Base-by-base conservation (phyloP, 768 basidiomycete genomes). In the Pleurotus pulmonarius region DNA sequence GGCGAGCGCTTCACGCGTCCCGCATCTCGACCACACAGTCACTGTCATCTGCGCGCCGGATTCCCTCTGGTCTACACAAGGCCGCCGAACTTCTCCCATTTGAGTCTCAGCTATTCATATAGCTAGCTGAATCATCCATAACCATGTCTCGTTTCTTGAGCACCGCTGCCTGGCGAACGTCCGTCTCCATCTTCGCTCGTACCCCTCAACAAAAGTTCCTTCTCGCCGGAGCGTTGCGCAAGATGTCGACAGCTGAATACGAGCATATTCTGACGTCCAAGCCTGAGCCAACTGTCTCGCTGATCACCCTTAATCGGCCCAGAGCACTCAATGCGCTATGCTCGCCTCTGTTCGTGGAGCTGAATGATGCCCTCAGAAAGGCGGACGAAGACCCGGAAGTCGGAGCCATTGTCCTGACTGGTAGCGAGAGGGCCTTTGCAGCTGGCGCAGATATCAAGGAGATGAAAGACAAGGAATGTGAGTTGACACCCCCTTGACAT, bases 391-490 rank as follows among this genome's bases (percentile, higher is more conserved):
- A 98, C 66, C 77, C 81, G 29, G 70, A 73, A 5, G 74, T 95
- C 37, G 85, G 91, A 45, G 92, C 93, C 4, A 83, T 98, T 65
- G 94, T 99, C 12, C 69, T 99, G 54, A 98, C 96, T 0, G 96
- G 96, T 2, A 91, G 89, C 24, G 91, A 92, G 59, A 88, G 80
- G 70, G 95, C 93, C 3, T 99, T 99, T 68, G 96, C 96, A 94
- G 94, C 94, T 64, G 94, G 96, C 2, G 96, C 96, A 18, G 96
- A 99, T 72, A 98, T 99, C 73, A 98, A 97, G 75, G 94, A 98
- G 73, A 98, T 98, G 96, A 94, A 94, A 72, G 92, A 95, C 74
- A 94, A 94, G 73, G 75, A 86, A 58, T 97, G 93, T 94, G 65
- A 66, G 83, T 72, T 24, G 18, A 55, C 46, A 20, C 56, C 47